A percentile compares a stretch with the other conserved stretches of the same genome.
phyloP scores from a whole-genome alignment of 768 basidiomycete species.

The Scleroderma bovista region DNA sequence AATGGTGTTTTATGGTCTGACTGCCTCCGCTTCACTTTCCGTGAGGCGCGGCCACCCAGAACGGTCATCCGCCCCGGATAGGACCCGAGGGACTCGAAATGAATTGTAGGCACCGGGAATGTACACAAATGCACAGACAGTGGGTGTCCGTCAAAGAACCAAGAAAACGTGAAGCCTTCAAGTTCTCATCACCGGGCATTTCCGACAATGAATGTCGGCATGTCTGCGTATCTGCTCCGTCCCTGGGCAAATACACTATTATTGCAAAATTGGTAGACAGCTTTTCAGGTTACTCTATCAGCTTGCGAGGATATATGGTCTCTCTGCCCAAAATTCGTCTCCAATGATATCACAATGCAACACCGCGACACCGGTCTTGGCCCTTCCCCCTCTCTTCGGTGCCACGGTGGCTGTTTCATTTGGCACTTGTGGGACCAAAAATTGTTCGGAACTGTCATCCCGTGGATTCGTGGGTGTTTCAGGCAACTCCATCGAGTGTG shows the following conservation, averaged over 20 bases:
- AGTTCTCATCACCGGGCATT: not conserved
- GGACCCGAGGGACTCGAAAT: not conserved
- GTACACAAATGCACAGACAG: not conserved
- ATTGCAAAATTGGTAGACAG: too few species aligned
- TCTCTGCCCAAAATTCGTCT: constrained; percentile 70
- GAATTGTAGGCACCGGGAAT: not conserved
- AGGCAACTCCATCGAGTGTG: constrained; percentile 8
- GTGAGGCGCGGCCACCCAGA: too few species aligned
- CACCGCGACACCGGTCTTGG: constrained; percentile 45
- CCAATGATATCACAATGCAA: constrained; percentile 82
- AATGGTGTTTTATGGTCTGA: not conserved
- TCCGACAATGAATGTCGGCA: not conserved
- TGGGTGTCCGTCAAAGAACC: not conserved
- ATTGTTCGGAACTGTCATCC: not conserved
- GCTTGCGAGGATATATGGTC: constrained; percentile 47
- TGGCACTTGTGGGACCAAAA: not conserved
- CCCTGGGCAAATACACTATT: not conserved
- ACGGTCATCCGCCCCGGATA: not conserved
- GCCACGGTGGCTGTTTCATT: constrained; percentile 5
- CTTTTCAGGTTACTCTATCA: constrained; percentile 11
- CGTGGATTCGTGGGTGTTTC: not conserved
- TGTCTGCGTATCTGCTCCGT: not conserved
- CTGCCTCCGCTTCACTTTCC: not conserved
- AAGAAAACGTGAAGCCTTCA: too few species aligned
- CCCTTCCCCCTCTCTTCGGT: constrained; percentile 30